Evolutionary conservation across 116 monocot species (phyloP), one percentile per base, ranked within the genome.

Genomic region (Papilionanthe hybrid): DNA sequence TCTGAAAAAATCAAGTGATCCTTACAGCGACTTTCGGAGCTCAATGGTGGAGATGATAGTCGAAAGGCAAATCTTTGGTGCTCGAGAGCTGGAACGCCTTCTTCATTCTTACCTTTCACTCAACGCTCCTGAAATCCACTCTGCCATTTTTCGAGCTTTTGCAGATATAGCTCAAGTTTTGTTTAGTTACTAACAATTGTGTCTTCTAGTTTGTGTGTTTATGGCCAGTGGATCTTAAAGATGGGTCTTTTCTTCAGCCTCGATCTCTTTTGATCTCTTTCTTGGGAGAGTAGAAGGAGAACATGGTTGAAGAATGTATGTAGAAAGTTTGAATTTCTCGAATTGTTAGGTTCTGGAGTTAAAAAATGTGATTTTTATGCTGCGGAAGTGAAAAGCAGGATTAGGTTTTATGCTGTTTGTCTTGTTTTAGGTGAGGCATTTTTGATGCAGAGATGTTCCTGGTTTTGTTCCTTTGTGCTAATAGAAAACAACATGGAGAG

Each of bases 1-100:
- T 72, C 88, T 90, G 75, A 91, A 90, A 89, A 77, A 77, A 19
- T 87, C 94, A 11, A 86, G 68, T 9, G 94, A 94, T 68, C 94
- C 91, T 0, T 91, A 94, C 76, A 74, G 28, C 2, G 98, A 98
- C 66, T 98, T 98, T 82, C 79, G 88, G 77, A 86, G 82, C 22
- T 98, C 98, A 27, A 91, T 94, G 94, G 80, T 89, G 77, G 98
- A 98, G 91, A 98, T 98, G 98, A 90, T 98, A 41, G 79, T 93
- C 77, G 89, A 87, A 49, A 72, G 84, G 73, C 88, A 87, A 79
- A 84, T 86, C 50, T 88, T 90, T 53, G 84, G 83, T 1, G 78
- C 78, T n/a, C 53, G 74, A 47, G 89, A 94, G 17, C 66, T 94
- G 78, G 88, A 90, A 57, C 30, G 77, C 6, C 86, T 98, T 17